Base-by-base conservation (phyloP, 441 rosid species). In the Croton setiger region DNA sequence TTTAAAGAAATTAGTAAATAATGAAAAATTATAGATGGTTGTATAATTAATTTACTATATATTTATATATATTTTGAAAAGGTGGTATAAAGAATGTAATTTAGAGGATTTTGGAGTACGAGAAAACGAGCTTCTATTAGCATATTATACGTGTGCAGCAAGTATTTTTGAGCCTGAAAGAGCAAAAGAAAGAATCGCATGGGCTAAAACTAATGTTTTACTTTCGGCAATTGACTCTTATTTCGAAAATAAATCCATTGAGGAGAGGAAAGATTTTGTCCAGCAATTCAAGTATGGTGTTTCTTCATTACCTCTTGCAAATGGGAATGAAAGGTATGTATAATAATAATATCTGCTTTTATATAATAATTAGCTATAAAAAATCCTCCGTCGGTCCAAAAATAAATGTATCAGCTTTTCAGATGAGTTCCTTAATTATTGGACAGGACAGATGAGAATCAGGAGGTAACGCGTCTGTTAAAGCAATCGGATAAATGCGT, bases 141-240 rank as follows among this genome's bases (percentile, higher is more conserved):
- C 85, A 1, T 95, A 88, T 69, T 95, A 78, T 35, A 3, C 86
- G 59, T 96, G 97, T 7, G 81, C 93, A 31, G 87, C 98, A 39
- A 92, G 76, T 33, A 83, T 91, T 48, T 92, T 77, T 33, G 99
- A 92, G 70, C 83, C 84, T 11, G 95, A 89, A 66, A 81, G 90
- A 80, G 83, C 89, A 14, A 72, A 59, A 66, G 95, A 89, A 79
- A 74, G 99, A 41, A 77, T 92, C 7, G 87, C 86, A 5, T 95
- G 99, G 99, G 93, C 97, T 33, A 89, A 83, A 69, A 80, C 97
- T 8, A 57, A 80, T 4, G 58, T 81, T 17, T 56, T 95, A 77
- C 71, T 86, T 1, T 85, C 87, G 55, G 73, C 89, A 0, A 80
- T 92, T 20, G 51, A 65, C 0, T 72, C 79, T 44, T 76, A 65